phyloP scores from a whole-genome alignment of 2,329 filamentous ascomycete genomes.

The Magnaporthiopsis rhizophila region DNA sequence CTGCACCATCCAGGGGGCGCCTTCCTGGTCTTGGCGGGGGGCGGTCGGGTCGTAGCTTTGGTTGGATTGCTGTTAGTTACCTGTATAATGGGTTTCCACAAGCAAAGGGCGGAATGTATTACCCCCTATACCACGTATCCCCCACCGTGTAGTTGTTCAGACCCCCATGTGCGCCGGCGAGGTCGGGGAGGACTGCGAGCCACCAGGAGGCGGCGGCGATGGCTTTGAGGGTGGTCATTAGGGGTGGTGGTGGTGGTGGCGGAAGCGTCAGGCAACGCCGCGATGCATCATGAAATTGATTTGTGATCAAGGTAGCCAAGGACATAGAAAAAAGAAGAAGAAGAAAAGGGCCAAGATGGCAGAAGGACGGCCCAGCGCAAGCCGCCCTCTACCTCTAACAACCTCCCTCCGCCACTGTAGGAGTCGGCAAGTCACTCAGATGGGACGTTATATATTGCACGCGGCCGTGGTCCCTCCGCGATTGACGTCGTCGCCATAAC shows the following conservation, averaged over 20 bases:
- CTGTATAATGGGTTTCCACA: too few species aligned
- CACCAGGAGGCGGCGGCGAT: constrained; percentile 15
- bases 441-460: not conserved
- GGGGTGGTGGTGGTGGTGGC: not conserved
- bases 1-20: constrained; percentile 30
- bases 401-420: too few species aligned
- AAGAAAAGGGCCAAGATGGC: too few species aligned
- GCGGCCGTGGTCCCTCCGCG: not conserved
- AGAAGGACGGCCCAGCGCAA: too few species aligned
- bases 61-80: too few species aligned
- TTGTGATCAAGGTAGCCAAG: not conserved
- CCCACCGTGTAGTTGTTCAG: constrained; percentile 32
- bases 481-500: too few species aligned
- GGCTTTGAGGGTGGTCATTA: constrained; percentile 7
- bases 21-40: constrained; percentile 22
- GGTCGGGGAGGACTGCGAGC: constrained; percentile 10
- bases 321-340: not conserved
- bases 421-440: not conserved
- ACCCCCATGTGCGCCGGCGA: constrained; percentile 25
- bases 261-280: not conserved
- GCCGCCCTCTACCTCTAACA: too few species aligned
- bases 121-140: constrained; percentile 33
- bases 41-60: constrained; percentile 26
- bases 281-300: not conserved
- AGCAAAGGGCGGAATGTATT: too few species aligned